Evolutionary conservation across 768 basidiomycete genomes (phyloP).

Genomic region (Albatrellus ellisii): DNA sequence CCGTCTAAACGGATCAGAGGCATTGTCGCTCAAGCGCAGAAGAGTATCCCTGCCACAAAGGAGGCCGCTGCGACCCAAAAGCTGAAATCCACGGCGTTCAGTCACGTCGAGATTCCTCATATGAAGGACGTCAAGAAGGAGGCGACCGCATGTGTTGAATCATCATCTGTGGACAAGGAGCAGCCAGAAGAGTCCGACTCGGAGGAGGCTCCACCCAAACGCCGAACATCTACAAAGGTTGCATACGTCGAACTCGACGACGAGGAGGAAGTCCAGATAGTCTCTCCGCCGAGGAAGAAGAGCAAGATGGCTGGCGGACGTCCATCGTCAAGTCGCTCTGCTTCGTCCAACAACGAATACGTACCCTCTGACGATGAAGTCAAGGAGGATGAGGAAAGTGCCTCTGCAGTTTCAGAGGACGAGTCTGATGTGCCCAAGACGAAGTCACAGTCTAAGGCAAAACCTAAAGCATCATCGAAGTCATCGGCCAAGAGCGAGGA

Average conservation of each 20-base stretch:
- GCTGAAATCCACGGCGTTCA: slow-evolving; percentile 4
- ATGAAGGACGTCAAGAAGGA: slow-evolving; percentile 6
- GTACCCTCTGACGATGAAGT: slow-evolving; percentile 19
- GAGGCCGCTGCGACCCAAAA: background rate
- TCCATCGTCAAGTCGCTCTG: slow-evolving; percentile 12
- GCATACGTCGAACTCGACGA: slow-evolving; percentile 48
- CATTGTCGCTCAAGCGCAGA: slow-evolving; percentile 15
- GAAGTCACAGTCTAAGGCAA: slow-evolving; percentile 21
- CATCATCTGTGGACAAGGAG: slow-evolving; percentile 6
- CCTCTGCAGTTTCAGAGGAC: slow-evolving; percentile 17
- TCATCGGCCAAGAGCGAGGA: slow-evolving; percentile 15
- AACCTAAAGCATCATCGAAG: slow-evolving; percentile 14
- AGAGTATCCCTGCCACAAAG: background rate
- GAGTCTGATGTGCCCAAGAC: slow-evolving; percentile 24
- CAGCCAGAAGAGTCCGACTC: slow-evolving; percentile 8
- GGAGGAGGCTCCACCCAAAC: slow-evolving; percentile 2
- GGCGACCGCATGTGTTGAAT: background rate
- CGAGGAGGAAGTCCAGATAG: slow-evolving; percentile 16
- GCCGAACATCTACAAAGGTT: slow-evolving; percentile 1
- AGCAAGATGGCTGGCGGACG: slow-evolving; percentile 12
- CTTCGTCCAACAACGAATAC: slow-evolving; percentile 16
- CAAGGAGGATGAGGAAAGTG: slow-evolving; percentile 18
- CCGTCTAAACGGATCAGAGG: slow-evolving; percentile 64
- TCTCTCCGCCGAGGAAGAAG: slow-evolving; percentile 3
- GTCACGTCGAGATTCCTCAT: slow-evolving; percentile 10